phyloP scores from a whole-genome alignment of 352 stramenopile genomes.

The Hyaloperonospora arabidopsidis region DNA sequence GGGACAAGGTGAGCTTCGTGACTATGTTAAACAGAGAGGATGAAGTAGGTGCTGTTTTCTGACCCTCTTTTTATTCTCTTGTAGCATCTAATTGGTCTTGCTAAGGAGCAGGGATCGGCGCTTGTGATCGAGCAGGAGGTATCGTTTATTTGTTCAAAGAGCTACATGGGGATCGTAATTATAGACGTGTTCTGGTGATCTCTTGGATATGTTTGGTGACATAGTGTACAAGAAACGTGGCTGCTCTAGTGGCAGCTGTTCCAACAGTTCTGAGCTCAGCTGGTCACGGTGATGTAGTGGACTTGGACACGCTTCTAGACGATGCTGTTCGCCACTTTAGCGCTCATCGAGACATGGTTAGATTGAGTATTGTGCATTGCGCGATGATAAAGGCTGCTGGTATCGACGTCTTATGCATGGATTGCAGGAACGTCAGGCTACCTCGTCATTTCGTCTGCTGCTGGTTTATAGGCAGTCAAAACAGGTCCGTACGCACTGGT shows the following conservation, averaged over 20 bases:
- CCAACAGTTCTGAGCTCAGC: conserved; percentile 10
- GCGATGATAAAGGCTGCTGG: conserved; percentile 2
- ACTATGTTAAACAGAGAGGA: not conserved
- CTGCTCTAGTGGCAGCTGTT: conserved; percentile 20
- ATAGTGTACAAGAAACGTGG: conserved; percentile 36
- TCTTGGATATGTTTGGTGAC: conserved; percentile 1
- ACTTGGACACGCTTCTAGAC: conserved; percentile 31
- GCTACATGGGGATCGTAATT: not conserved
- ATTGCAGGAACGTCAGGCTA: conserved; percentile 13
- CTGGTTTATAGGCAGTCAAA: conserved; percentile 28
- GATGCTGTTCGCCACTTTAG: conserved; percentile 29
- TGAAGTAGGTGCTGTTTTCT: too few species aligned
- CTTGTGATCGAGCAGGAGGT: conserved; percentile 36
- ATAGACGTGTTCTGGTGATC: not conserved
- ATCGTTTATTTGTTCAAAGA: not conserved
- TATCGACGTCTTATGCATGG: not conserved
- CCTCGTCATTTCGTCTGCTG: conserved; percentile 27
- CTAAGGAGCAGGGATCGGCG: conserved; percentile 15
- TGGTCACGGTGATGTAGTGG: conserved; percentile 10
- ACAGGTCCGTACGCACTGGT: conserved; percentile 14
- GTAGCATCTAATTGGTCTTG: conserved; percentile 40
- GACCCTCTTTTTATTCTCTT: conserved; percentile 2
- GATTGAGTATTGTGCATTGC: not conserved
- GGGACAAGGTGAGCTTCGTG: conserved; percentile 21
- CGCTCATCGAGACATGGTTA: conserved; percentile 19